Evolutionary conservation across 768 basidiomycete species (phyloP), one percentile per base, ranked within the genome.

Genomic region (Tricholoma matsutake): DNA sequence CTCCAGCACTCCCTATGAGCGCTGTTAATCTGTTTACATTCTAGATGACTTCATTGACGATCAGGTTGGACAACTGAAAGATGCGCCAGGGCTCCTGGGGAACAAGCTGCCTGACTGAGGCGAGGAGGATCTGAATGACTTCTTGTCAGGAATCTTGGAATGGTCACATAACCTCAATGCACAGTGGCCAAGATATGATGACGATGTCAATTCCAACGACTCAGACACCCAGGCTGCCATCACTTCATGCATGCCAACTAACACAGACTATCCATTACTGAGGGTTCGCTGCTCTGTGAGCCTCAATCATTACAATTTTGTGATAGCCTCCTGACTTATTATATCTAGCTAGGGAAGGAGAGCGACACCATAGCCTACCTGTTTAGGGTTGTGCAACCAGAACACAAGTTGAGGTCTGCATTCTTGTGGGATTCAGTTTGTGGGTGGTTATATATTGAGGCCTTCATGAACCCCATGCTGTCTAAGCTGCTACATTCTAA

Each of bases 11-110:
- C n/a, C n/a, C n/a, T n/a, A n/a, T n/a, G n/a, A n/a, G n/a, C n/a
- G n/a, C n/a, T n/a, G n/a, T n/a, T n/a, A n/a, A n/a, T n/a, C 20
- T 47, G 34, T 51, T 35, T 14, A 7, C 20, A 39, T 51, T 51
- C 9, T 51, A 58, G 57, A 58, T 14, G 31, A 34, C 57, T 58
- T 58, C 31, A 58, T 58, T 58, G 57, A 58, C 9, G n/a, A 58
- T 58, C 32, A 49, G 47, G 47, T 6, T 51, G 25, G 45, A 34
- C 16, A 31, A 49, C 43, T 6, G n/a, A n/a, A 49, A 34, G 57
- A 43, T n/a, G 3, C 8, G 3, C 43, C 54, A 56, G 14, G 41
- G 54, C 45, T 10, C 31, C 39, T 31, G 45, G 32, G 16, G 20
- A 47, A 34, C 31, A 1, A 20, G 45, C 32, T 35, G 22, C 47